Conservation (phyloP, 176 grass and related monocot species). For the Pontederia paniculata region DNA sequence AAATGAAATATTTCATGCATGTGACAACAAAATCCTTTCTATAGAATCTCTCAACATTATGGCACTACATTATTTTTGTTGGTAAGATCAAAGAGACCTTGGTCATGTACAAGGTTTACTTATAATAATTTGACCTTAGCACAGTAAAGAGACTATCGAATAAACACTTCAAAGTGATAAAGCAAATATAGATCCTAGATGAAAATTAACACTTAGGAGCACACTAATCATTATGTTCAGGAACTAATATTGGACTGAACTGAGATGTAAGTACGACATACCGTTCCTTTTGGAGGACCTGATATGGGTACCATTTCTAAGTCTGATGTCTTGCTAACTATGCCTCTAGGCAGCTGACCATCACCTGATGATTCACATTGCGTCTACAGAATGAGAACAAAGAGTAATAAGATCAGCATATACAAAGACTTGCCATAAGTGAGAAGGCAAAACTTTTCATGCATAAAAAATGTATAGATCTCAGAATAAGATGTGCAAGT, state of each 20-base stretch:
- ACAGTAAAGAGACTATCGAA: no score
- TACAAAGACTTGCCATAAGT: not conserved
- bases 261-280: not conserved
- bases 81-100: no score
- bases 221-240: not conserved
- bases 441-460: not conserved
- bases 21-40: not conserved
- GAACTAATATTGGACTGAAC: not conserved
- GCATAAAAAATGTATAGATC: not conserved
- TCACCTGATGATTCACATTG: not conserved
- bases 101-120: no score
- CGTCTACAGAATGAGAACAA: not conserved
- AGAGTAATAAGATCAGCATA: not conserved
- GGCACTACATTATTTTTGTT: no score
- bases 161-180: no score
- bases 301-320: conserved; percentile 6
- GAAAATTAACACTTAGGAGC: not conserved
- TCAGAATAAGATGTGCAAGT: not conserved
- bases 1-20: not conserved
- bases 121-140: no score
- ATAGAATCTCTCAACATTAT: not conserved
- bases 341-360: conserved; percentile 15
- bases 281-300: conserved; percentile 1
- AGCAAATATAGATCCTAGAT: not conserved
- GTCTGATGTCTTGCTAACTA: conserved; percentile 4